Evolutionary conservation across 1,284 basidiomycete species (phyloP).

Genomic region (Afroboletus lepidellus): DNA sequence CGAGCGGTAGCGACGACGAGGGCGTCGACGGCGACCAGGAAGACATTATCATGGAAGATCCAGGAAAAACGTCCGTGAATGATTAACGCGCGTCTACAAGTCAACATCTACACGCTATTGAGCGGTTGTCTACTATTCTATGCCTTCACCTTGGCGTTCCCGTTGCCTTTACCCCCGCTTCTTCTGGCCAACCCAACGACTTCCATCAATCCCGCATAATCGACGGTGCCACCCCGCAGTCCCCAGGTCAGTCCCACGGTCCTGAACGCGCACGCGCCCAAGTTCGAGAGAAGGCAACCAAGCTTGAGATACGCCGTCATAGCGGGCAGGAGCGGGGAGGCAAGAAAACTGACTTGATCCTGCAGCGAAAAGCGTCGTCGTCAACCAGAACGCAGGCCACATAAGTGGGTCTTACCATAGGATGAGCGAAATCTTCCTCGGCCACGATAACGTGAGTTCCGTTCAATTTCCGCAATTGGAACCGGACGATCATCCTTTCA

Average conservation of each 20-base stretch:
- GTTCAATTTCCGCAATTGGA: constrained; percentile 21
- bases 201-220: constrained; percentile 23
- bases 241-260: constrained; percentile 24
- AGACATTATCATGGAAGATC: constrained; percentile 26
- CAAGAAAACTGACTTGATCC: constrained; percentile 49
- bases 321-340: constrained; percentile 50
- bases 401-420: constrained; percentile 17
- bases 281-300: constrained; percentile 40
- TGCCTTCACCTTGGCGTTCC: constrained; percentile 9
- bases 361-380: constrained; percentile 21
- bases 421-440: constrained; percentile 26
- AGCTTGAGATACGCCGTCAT: constrained; percentile 39
- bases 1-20: constrained; percentile 28
- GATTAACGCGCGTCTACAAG: neutral
- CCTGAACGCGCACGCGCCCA: constrained; percentile 44
- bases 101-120: neutral
- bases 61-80: neutral
- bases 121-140: constrained; percentile 8
- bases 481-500: constrained; percentile 23
- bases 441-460: constrained; percentile 11
- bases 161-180: constrained; percentile 3
- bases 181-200: constrained; percentile 18
- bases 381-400: neutral
- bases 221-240: constrained; percentile 22
- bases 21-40: constrained; percentile 33